Conservation (phyloP, 352 stramenopile genomes). For the Phytophthora idaei region DNA sequence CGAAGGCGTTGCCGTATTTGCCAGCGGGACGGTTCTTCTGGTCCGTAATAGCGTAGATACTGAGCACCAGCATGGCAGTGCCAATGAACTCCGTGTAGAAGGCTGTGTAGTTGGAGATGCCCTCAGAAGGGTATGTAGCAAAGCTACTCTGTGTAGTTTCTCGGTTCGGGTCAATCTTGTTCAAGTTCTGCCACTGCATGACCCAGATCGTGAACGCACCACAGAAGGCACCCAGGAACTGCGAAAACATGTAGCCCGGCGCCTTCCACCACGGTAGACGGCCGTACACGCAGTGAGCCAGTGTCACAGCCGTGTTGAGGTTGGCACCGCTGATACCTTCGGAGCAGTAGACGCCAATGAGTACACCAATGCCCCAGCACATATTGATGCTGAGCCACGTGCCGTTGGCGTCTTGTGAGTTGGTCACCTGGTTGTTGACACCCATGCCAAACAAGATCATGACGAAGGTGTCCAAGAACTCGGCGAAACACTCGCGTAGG, state of each 20-base stretch:
- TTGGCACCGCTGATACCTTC: background rate
- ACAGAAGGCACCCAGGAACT: too few relatives aligned
- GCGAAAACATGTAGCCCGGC: too few relatives aligned
- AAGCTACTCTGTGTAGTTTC: background rate
- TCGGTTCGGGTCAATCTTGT: too few relatives aligned
- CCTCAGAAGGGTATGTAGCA: background rate
- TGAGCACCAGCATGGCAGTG: conserved; percentile 55
- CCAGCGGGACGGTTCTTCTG: conserved; percentile 45
- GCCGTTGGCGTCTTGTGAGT: background rate
- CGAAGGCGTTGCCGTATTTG: conserved; percentile 34
- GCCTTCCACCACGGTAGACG: conserved; percentile 33
- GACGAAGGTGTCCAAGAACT: background rate
- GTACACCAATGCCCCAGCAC: conserved; percentile 51
- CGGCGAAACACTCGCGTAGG: background rate
- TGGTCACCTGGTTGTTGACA: background rate
- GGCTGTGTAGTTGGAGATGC: conserved; percentile 13
- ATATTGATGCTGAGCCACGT: conserved; percentile 6
- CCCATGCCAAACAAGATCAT: background rate
- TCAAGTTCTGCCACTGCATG: too few relatives aligned
- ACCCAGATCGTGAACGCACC: too few relatives aligned
- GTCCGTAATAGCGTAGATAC: conserved; percentile 57
- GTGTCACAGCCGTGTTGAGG: conserved; percentile 15
- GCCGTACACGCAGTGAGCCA: conserved; percentile 46
- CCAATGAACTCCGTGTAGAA: conserved; percentile 49
- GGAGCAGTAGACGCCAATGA: too few relatives aligned